phyloP scores from a whole-genome alignment of 768 basidiomycete genomes.

The Leccinellum albellum region DNA sequence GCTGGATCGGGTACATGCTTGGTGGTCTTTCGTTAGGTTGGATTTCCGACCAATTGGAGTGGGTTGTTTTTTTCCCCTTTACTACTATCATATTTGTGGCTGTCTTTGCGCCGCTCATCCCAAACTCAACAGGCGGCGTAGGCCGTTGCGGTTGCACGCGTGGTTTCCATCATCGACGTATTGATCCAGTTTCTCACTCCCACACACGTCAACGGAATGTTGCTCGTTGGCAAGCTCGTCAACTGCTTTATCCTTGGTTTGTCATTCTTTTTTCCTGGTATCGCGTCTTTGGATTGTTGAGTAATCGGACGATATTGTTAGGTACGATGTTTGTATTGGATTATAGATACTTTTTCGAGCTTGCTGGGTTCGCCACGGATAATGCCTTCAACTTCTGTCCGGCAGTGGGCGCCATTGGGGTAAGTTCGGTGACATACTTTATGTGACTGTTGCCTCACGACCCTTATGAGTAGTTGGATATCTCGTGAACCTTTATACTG shows the following conservation, averaged over 20 bases:
- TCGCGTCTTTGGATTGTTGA: not conserved
- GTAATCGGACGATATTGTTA: not conserved
- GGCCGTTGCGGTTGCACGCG: constrained; percentile 22
- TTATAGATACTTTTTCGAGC: constrained; percentile 35
- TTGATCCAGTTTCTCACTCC: constrained; percentile 24
- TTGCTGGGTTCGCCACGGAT: constrained; percentile 27
- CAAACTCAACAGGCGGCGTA: constrained; percentile 18
- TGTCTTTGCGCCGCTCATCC: not conserved
- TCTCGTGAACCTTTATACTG: not conserved
- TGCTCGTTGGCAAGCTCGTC: constrained; percentile 23
- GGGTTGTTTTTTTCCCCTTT: not conserved
- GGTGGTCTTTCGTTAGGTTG: constrained; percentile 24
- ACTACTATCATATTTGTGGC: not conserved
- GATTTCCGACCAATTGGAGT: constrained; percentile 23
- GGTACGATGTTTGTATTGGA: constrained; percentile 27
- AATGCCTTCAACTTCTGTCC: constrained; percentile 32
- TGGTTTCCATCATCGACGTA: constrained; percentile 19
- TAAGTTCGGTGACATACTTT: not conserved
- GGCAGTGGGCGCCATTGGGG: constrained; percentile 27
- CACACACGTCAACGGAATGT: constrained; percentile 20
- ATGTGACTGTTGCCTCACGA: not conserved
- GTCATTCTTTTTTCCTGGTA: not conserved
- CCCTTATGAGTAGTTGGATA: constrained; percentile 22
- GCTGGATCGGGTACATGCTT: constrained; percentile 25
- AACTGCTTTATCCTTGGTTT: constrained; percentile 24